A percentile compares a stretch with the other conserved stretches of the same genome.
Evolutionary conservation across 2,329 filamentous ascomycete genomes (phyloP).

Genomic region (Daldinia sp.): DNA sequence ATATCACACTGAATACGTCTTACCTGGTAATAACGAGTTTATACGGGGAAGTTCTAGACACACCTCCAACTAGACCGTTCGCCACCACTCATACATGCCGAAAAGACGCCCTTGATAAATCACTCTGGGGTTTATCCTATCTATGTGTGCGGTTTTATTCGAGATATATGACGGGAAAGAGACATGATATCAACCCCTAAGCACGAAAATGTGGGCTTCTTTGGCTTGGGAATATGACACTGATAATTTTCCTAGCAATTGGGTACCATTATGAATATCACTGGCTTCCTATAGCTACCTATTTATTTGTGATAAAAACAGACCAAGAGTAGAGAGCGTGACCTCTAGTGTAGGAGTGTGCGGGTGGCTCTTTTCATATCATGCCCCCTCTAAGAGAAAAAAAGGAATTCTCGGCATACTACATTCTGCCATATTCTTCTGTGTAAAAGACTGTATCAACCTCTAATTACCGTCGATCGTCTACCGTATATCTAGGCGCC

Average conservation of each 20-base stretch:
- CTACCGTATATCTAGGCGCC: too few species aligned
- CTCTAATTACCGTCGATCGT: neutral
- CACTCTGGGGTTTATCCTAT: neutral
- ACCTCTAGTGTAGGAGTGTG: too few species aligned
- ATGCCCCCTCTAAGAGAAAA: neutral
- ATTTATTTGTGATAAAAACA: too few species aligned
- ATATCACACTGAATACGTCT: neutral
- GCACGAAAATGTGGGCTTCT: neutral
- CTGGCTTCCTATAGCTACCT: too few species aligned
- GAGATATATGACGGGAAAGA: neutral
- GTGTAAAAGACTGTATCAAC: neutral
- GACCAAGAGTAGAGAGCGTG: too few species aligned
- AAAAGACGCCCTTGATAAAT: neutral
- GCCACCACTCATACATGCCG: neutral
- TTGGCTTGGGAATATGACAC: constrained; percentile 1
- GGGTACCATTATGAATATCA: too few species aligned
- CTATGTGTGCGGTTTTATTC: neutral
- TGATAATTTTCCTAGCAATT: too few species aligned
- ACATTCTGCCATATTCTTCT: neutral
- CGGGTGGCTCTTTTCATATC: too few species aligned
- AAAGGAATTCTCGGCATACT: neutral
- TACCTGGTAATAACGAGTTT: neutral
- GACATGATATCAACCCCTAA: neutral
- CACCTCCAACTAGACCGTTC: neutral
- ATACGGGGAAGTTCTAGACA: neutral